Conservation (phyloP, 169 alveolate species). For the Miamiensis avidus region DNA sequence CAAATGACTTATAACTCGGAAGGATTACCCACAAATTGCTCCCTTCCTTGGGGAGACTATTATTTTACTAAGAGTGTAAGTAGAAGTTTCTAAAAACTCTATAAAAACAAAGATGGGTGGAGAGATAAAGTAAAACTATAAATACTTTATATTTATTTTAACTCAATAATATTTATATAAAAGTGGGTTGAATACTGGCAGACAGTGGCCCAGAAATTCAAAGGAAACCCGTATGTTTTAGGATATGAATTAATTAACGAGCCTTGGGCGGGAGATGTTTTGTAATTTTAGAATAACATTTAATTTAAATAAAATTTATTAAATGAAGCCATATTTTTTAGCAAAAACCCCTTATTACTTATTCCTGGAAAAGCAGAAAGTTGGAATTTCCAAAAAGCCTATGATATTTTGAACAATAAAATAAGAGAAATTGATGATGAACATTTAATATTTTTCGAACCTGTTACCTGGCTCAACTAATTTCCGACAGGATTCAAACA, state of each 20-base stretch:
- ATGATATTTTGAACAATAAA: constrained; percentile 38
- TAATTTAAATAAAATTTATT: no score
- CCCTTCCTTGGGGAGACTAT: constrained; percentile 36
- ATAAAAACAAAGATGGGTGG: constrained; percentile 42
- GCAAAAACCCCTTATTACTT: constrained; percentile 25
- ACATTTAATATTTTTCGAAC: constrained; percentile 50
- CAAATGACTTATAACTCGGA: constrained; percentile 24
- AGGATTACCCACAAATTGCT: constrained; percentile 26
- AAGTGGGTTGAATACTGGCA: constrained; percentile 55
- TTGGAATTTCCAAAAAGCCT: constrained; percentile 25
- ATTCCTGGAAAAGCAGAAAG: constrained; percentile 48
- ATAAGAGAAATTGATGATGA: constrained; percentile 43
- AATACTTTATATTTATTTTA: no score
- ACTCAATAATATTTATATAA: no score
- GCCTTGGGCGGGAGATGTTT: constrained; percentile 48
- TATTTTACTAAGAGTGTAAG: constrained; percentile 37
- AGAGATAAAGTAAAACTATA: no score
- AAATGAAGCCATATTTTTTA: no score
- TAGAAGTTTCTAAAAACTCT: constrained; percentile 41
- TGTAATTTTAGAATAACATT: no score
- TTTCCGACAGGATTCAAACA: constrained; percentile 9
- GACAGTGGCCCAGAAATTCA: constrained; percentile 37
- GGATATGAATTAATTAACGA: constrained; percentile 64
- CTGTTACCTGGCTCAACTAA: constrained; percentile 16
- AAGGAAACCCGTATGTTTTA: constrained; percentile 40